Evolutionary conservation across 2,329 filamentous ascomycete genomes (phyloP).

Genomic region (Blastomyces gilchristii): DNA sequence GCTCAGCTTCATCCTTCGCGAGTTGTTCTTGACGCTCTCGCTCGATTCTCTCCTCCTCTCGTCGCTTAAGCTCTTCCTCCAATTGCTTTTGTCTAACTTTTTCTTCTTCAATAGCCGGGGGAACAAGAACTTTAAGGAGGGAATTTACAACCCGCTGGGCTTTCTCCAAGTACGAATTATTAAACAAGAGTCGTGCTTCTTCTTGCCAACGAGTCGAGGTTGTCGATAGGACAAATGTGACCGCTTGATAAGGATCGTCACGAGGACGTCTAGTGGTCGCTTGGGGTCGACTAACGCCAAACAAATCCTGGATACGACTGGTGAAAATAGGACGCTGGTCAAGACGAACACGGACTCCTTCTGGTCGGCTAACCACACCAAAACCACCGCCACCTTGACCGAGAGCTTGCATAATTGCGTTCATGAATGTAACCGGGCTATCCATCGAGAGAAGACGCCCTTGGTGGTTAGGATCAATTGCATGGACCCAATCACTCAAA

Average conservation of each 20-base stretch:
- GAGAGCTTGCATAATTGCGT: slow-evolving; percentile 48
- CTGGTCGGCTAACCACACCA: slow-evolving; percentile 36
- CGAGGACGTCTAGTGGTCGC: slow-evolving; percentile 25
- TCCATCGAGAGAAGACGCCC: slow-evolving; percentile 39
- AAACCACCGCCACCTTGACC: slow-evolving; percentile 35
- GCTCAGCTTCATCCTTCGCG: slow-evolving; percentile 60
- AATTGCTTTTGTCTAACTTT: slow-evolving; percentile 56
- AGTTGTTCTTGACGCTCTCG: slow-evolving; percentile 53
- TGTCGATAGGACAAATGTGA: slow-evolving; percentile 60
- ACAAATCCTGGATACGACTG: slow-evolving; percentile 45
- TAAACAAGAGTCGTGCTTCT: slow-evolving; percentile 80
- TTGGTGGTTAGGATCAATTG: slow-evolving; percentile 39
- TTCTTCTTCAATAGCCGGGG: slow-evolving; percentile 72
- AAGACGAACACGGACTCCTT: slow-evolving; percentile 46
- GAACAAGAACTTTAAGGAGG: slow-evolving; percentile 64
- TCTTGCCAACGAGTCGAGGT: slow-evolving; percentile 78
- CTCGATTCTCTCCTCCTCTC: slow-evolving; percentile 53
- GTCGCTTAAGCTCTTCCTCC: slow-evolving; percentile 45
- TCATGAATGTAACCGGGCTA: slow-evolving; percentile 47
- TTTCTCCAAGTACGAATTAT: slow-evolving; percentile 56
- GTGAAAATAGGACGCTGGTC: slow-evolving; percentile 42
- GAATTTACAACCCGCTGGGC: slow-evolving; percentile 56
- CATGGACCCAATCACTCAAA: slow-evolving; percentile 45
- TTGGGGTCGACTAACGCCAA: slow-evolving; percentile 24
- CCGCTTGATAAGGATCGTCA: slow-evolving; percentile 54